These are phyloP conservation scores for Trichoderma sp. DNA, from an alignment of 2,329 filamentous ascomycete species.

Conservation along the genomic window DNA sequence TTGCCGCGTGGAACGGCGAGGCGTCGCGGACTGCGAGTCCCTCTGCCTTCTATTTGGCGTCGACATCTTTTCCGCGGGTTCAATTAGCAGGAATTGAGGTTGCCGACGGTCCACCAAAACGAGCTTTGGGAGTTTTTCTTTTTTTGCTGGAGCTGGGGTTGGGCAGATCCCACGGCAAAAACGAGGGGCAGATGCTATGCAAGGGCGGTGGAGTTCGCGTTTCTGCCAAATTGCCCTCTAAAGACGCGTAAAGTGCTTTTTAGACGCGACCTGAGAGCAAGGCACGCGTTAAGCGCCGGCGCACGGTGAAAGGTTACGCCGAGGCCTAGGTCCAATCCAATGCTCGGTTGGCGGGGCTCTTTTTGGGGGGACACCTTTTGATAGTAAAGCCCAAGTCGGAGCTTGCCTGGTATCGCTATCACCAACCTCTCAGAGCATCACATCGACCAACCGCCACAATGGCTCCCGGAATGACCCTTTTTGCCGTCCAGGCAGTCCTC, in stretches of 20 bases:
- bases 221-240: slow-evolving; percentile 19
- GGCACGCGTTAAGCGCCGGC: slow-evolving; percentile 31
- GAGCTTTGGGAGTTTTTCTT: background rate
- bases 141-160: slow-evolving; percentile 13
- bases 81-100: slow-evolving; percentile 29
- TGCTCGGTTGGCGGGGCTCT: slow-evolving; percentile 39
- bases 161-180: slow-evolving; percentile 31
- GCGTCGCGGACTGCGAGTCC: slow-evolving; percentile 56
- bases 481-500: slow-evolving; percentile 76
- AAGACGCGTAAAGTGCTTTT: slow-evolving; percentile 49
- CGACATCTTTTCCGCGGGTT: slow-evolving; percentile 42
- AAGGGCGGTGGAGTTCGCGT: slow-evolving; percentile 34
- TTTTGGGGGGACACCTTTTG: slow-evolving; percentile 30
- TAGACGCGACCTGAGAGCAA: slow-evolving; percentile 30
- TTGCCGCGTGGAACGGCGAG: slow-evolving; percentile 49
- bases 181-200: slow-evolving; percentile 33
- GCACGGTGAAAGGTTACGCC: slow-evolving; percentile 41
- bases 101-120: slow-evolving; percentile 23
- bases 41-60: slow-evolving; percentile 54
- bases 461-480: slow-evolving; percentile 75
- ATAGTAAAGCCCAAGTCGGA: background rate
- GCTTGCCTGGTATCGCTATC: slow-evolving; percentile 24
- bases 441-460: slow-evolving; percentile 48
- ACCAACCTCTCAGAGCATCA: background rate
- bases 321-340: slow-evolving; percentile 33